Percentiles rank a stretch among this genome's conserved stretches.
phyloP scores from a whole-genome alignment of 768 basidiomycete species.

The Mycena latifolia region DNA sequence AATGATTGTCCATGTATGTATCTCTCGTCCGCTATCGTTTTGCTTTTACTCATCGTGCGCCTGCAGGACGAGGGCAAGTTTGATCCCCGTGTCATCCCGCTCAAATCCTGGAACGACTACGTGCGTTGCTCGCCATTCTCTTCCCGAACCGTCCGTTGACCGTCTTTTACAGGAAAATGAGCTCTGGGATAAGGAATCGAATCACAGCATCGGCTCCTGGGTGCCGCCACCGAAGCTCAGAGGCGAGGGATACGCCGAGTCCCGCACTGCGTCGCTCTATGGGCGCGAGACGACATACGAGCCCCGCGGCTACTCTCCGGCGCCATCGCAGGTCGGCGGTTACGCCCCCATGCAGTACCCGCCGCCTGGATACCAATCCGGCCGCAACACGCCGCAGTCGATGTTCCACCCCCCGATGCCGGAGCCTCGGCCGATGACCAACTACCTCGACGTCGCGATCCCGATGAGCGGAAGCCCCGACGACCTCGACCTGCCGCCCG shows the following conservation, averaged over 20 bases:
- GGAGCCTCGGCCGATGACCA: constrained; percentile 76
- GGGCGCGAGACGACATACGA: constrained; percentile 93
- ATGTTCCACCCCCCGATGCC: constrained; percentile 49
- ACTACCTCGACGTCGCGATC: constrained; percentile 81
- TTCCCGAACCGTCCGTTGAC: not conserved
- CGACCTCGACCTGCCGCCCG: constrained; percentile 57
- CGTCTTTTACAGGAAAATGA: constrained; percentile 79
- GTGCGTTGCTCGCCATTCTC: constrained; percentile 56
- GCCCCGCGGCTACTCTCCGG: constrained; percentile 78
- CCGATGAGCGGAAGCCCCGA: constrained; percentile 67
- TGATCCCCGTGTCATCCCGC: constrained; percentile 91
- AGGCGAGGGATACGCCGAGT: constrained; percentile 83
- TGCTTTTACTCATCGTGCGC: constrained; percentile 17
- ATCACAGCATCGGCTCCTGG: constrained; percentile 96
- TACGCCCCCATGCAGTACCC: constrained; percentile 48
- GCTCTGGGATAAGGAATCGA: constrained; percentile 97
- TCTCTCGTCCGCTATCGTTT: not conserved
- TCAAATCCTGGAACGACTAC: constrained; percentile 98
- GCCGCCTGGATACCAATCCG: constrained; percentile 82
- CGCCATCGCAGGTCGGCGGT: constrained; percentile 75
- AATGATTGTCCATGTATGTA: constrained; percentile 89
- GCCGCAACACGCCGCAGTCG: constrained; percentile 79
- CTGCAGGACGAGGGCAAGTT: constrained; percentile 96
- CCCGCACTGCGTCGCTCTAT: constrained; percentile 83
- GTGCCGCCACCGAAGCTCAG: constrained; percentile 80